Evolutionary conservation across 2,329 filamentous ascomycete genomes (phyloP).

Genomic region (Paecilomyces formosus): DNA sequence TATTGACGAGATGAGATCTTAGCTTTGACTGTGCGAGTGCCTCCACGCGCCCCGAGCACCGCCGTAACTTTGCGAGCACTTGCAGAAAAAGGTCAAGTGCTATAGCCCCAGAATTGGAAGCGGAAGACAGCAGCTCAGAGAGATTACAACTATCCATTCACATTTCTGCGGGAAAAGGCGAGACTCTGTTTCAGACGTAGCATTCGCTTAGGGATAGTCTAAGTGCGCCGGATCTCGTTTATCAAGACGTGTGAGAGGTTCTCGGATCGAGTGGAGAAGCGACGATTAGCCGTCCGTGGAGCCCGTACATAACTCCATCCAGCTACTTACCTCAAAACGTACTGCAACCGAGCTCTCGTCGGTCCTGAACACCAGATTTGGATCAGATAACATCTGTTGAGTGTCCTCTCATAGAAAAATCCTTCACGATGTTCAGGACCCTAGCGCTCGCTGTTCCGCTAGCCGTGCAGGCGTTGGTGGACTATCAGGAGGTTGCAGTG

Average conservation of each 20-base stretch:
- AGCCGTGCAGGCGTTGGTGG: not conserved
- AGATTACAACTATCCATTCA: not conserved
- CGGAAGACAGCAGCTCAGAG: not conserved
- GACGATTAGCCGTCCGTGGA: not conserved
- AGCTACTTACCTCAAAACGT: not conserved
- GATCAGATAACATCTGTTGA: not conserved
- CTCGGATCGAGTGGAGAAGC: not conserved
- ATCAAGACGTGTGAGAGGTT: not conserved
- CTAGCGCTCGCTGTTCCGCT: not conserved
- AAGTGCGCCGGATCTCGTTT: not conserved
- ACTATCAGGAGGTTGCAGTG: not conserved
- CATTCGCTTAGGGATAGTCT: not conserved
- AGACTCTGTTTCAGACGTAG: not conserved
- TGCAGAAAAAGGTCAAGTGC: not conserved
- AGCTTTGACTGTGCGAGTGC: not conserved
- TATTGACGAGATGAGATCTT: not conserved
- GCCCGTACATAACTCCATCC: not conserved
- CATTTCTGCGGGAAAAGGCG: not conserved
- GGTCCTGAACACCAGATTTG: not conserved
- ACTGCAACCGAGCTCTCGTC: not conserved
- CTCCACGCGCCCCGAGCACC: not conserved
- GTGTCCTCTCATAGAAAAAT: not conserved
- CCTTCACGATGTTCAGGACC: not conserved
- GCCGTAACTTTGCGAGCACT: not conserved
- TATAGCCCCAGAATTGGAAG: not conserved